These are phyloP conservation scores for Arthrobotrys megalospora DNA, from an alignment of 2,329 filamentous ascomycete genomes.

Conservation along the genomic window DNA sequence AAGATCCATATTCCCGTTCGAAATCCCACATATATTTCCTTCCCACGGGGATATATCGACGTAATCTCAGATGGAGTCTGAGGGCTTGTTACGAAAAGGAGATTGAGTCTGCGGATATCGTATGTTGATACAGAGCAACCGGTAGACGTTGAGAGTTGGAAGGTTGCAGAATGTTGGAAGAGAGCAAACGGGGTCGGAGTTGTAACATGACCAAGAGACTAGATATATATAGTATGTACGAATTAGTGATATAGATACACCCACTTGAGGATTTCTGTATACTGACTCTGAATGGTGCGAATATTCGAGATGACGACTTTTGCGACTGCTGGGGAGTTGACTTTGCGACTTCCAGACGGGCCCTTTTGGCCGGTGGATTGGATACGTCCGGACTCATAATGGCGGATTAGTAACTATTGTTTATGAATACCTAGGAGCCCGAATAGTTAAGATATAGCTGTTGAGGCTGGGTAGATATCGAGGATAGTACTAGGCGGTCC, in stretches of 20 bases:
- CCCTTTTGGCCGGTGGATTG: conserved; percentile 56
- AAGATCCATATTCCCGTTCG: conserved; percentile 86
- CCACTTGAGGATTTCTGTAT: neutral
- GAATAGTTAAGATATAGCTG: neutral
- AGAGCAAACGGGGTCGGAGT: conserved; percentile 91
- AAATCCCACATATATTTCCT: conserved; percentile 58
- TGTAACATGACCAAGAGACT: conserved; percentile 95
- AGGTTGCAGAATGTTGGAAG: conserved; percentile 89
- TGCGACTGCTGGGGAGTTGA: conserved; percentile 21
- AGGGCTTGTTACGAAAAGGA: conserved; percentile 92
- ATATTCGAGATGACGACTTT: conserved; percentile 79
- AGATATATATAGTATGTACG: too few relatives aligned
- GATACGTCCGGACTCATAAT: conserved; percentile 42
- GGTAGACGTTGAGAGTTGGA: conserved; percentile 96
- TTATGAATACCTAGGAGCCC: neutral
- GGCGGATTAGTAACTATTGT: neutral
- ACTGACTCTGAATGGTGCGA: conserved; percentile 90
- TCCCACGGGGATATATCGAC: conserved; percentile 58
- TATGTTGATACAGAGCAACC: conserved; percentile 94
- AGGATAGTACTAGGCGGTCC: neutral
- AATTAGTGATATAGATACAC: conserved; percentile 13
- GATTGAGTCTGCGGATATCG: conserved; percentile 88
- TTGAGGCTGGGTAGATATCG: neutral
- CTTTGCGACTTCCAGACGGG: conserved; percentile 47
- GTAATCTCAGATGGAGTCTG: conserved; percentile 81